A percentile compares a stretch with the other conserved stretches of the same genome.
phyloP scores from a whole-genome alignment of 805 yeast genomes.

The Monosporozyma yasuniensis region DNA sequence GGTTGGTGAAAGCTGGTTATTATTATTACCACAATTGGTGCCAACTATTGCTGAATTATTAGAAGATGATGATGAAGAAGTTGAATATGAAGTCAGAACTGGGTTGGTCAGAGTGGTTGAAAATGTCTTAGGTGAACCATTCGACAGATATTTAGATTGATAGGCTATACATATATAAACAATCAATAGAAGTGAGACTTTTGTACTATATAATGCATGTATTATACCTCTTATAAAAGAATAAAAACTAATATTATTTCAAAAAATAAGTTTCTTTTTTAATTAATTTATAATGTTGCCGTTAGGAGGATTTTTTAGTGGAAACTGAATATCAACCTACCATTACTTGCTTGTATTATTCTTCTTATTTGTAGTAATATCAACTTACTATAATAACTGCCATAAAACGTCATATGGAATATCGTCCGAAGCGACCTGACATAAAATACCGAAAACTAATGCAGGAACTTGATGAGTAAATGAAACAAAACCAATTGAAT shows the following conservation, averaged over 20 bases:
- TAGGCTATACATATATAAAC: neutral
- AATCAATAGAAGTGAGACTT: neutral
- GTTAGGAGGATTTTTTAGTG: no score
- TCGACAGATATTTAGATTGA: constrained; percentile 64
- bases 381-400: neutral
- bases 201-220: neutral
- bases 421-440: neutral
- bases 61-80: constrained; percentile 92
- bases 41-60: constrained; percentile 91
- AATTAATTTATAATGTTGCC: no score
- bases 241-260: neutral
- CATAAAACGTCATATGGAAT: neutral
- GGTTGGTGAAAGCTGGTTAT: constrained; percentile 91
- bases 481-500: neutral
- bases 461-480: neutral
- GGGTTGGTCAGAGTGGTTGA: constrained; percentile 89
- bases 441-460: neutral
- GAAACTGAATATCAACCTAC: no score
- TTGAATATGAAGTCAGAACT: constrained; percentile 82
- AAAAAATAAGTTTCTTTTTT: neutral
- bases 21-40: constrained; percentile 83
- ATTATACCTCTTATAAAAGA: neutral
- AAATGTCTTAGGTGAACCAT: constrained; percentile 86
- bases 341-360: no score
- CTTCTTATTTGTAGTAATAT: neutral